Base-by-base conservation (phyloP, 2,329 filamentous ascomycete species). In the Grosmannia serpens region DNA sequence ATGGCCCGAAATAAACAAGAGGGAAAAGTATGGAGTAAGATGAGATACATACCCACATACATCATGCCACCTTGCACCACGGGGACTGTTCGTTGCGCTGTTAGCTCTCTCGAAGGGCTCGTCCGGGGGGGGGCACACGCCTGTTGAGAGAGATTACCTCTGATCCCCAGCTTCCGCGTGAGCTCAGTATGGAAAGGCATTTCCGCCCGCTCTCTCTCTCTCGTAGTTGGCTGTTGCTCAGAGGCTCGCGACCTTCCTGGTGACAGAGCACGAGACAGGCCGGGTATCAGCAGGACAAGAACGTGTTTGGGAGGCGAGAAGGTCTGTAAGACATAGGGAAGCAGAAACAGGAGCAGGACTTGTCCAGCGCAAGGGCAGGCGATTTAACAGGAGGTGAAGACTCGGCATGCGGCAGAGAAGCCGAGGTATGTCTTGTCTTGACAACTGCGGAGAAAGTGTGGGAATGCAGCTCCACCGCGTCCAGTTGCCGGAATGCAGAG, bases 11-110 rank as follows among this genome's bases (percentile, higher is more conserved):
- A 3, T 13, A 4, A 15, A 38, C 7, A 9, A 35, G 38, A 20
- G 17, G 38, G 3, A 5, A 20, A 41, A 6, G 38, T 46, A 35
- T 26, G n/a, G 1, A 31, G 41, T 4, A 27, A 22, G 22, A 33
- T 9, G 15, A 35, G 24, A 27, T 10, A 63, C 60, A 35, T 62
- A 64, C 62, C 64, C 53, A 66, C 64, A 62, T 67, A 66, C 70
- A 69, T 71, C 88, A 94, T 92, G 67, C 89, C 89, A 70, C 89
- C 89, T 72, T 94, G 89, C 60, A 94, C 86, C 62, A 94, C 77
- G 66, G 89, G 89, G 64, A 92, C 86, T 88, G 65, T 53, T 56
- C 55, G 50, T 11, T 49, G 50, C 11, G 47, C 55, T 56, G 64
- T 70, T 60, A 70, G 68, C 62, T 52, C 46, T n/a, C 47, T 26